Base-by-base conservation (phyloP, 2,329 filamentous ascomycete genomes). In the Ophiostoma piceae region DNA sequence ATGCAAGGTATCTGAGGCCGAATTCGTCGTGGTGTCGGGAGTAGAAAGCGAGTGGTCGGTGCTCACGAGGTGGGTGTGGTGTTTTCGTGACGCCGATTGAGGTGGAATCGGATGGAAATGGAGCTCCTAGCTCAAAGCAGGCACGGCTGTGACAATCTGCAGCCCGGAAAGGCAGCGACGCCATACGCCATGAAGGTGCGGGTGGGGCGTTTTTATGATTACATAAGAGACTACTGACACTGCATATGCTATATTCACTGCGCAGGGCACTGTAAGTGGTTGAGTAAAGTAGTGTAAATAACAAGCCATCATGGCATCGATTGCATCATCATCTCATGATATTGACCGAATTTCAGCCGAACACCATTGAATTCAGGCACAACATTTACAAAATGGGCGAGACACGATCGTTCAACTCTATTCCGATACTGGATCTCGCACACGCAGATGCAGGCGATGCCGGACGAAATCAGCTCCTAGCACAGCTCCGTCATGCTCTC, bases 401-500 rank as follows among this genome's bases (percentile, higher is more conserved):
- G n/a, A 12, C 11, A 14, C 51, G 22, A 2, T 26, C 51, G 2
- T 57, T 57, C 14, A 9, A 29, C 8, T 2, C 9, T 11, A 57
- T 57, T 4, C 51, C 51, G 11, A 57, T 16, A 11, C 22, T 57
- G 11, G 51, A 57, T 26, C n/a, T 57, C 8, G 26, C 51, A 26
- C 22, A 26, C 5, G 22, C 51, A 57, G 11, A 57, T 26, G n/a
- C n/a, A 26, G 51, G 26, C 51, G n/a, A 57, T 26, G 22, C 51
- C n/a, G 22, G 4, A 26, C 51, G 51, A 11, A 26, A 57, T 1
- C 51, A 22, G 22, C 51, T 57, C 11, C 79, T 86, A 1, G 32
- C 72, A 8, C 75, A 81, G 14, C 67, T 86, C 19, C 82, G 79
- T 29, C 75, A 80, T 60, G 83, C 84, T 7, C 76, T 86, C 6